A percentile compares a stretch with the other conserved stretches of the same genome.
Conservation (phyloP, 2,329 filamentous ascomycete species). For the Bipolaris oryzae region DNA sequence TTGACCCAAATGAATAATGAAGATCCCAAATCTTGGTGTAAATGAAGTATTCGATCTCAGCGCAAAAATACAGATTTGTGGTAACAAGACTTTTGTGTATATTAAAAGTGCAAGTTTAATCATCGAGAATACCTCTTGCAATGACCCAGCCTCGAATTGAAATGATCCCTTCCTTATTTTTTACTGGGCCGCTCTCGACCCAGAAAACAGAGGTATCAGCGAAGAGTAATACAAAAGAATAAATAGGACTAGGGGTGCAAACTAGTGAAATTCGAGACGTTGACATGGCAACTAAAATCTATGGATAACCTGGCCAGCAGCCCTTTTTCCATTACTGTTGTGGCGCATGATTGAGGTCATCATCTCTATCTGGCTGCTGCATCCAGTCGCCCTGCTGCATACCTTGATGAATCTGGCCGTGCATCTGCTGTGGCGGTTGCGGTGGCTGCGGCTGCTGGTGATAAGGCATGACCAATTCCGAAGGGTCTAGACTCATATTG, state of each 20-base stretch:
- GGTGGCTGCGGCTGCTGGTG: constrained; percentile 2
- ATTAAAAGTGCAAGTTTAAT: not conserved
- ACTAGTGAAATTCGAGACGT: not conserved
- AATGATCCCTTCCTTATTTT: not conserved
- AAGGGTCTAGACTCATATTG: not conserved
- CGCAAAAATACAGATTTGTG: too few species aligned
- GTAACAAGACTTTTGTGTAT: too few species aligned
- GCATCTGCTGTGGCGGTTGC: not conserved
- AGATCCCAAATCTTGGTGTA: too few species aligned
- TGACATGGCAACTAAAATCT: not conserved
- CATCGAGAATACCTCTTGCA: not conserved
- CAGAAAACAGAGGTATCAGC: too few species aligned
- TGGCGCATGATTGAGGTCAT: not conserved
- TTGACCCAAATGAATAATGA: too few species aligned
- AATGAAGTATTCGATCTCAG: too few species aligned
- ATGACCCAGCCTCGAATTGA: not conserved
- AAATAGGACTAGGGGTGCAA: not conserved
- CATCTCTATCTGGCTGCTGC: not conserved
- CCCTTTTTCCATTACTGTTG: not conserved
- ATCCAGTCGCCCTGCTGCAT: not conserved
- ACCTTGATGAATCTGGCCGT: constrained; percentile 2
- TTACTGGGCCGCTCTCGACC: not conserved
- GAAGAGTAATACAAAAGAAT: not conserved
- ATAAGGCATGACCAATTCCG: not conserved
- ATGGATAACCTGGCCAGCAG: not conserved